Evolutionary conservation across 169 alveolate genomes (phyloP), one percentile per base, ranked within the genome.

Genomic region (Plasmodium gonderi): DNA sequence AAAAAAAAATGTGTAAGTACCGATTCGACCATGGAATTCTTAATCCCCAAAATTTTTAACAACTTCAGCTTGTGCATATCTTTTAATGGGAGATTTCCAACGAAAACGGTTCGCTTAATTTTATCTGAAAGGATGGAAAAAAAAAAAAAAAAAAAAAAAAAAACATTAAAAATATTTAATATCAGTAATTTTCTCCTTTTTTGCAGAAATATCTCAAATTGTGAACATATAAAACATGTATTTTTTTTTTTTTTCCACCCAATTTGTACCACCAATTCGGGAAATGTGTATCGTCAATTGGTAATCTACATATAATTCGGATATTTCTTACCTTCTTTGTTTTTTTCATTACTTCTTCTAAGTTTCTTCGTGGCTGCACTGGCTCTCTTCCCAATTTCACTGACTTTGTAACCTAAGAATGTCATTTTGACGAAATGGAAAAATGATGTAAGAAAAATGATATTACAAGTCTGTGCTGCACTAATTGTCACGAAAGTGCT

Each of bases 1-100:
- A 54, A 54, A 54, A 6, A 23, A 54, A 23, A 3, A 54, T 33
- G 8, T 8, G 9, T 8, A 4, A 8, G 17, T 82, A 82, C 92
- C 81, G 92, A 42, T 69, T 82, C 92, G 5, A 82, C 92, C 12
- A 54, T 33, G n/a, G 92, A 82, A 7, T 69, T 42, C 12, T 68
- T 31, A 36, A 82, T 5, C 6, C 20, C 64, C 47, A 82, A 29
- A 20, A 82, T 44, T 31, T 82, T 82, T 6, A 82, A 33, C 60
- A 82, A 54, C 51, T 69, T 82, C 11, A 29, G 8, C n/a, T 20
- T 23, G 23, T 14, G 36, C 47, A 82, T 49, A 54, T 67, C 40
- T 38, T 69, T 82, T 17, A 82, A 5, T 12, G 92, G 92, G 1
- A 82, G 3, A 33, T 82, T 82, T 5, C 92, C 92, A n/a, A 82